These are phyloP conservation scores for Groenewaldozyma sp. DNA, from an alignment of 1,139 yeast species.

Conservation along the genomic window DNA sequence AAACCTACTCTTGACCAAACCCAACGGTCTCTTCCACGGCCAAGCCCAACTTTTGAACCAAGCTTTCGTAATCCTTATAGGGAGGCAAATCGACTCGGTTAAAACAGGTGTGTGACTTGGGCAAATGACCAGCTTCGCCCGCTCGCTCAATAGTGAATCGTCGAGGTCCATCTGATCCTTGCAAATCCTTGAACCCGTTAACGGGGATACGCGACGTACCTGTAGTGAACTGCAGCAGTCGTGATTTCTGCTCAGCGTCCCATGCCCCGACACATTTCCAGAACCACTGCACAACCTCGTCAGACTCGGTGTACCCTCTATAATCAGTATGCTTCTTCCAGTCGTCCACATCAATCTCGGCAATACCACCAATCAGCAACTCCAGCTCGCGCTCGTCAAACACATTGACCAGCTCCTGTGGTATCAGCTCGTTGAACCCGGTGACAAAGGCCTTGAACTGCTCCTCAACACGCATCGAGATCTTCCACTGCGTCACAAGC, in stretches of 20 bases:
- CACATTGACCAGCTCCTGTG: conserved; percentile 91
- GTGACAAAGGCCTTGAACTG: conserved; percentile 94
- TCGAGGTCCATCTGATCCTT: conserved; percentile 98
- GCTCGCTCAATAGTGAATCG: conserved; percentile 97
- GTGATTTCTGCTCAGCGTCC: conserved; percentile 95
- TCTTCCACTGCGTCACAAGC: conserved; percentile 92
- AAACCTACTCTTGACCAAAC: conserved; percentile 91
- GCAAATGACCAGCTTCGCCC: conserved; percentile 86
- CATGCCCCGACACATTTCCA: conserved; percentile 91
- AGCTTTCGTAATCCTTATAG: conserved; percentile 60
- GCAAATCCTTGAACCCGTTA: conserved; percentile 95
- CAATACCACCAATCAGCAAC: conserved; percentile 93
- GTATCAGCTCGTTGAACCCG: conserved; percentile 95
- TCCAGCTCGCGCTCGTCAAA: conserved; percentile 97
- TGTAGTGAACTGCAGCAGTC: conserved; percentile 91
- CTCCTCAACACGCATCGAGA: conserved; percentile 83
- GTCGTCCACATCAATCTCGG: conserved; percentile 95
- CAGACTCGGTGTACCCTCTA: conserved; percentile 93
- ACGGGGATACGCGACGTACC: conserved; percentile 99
- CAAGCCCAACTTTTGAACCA: conserved; percentile 71
- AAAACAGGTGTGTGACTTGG: conserved; percentile 94
- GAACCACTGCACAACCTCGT: conserved; percentile 96
- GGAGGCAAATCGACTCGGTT: conserved; percentile 89
- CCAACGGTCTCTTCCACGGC: conserved; percentile 95
- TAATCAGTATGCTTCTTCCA: conserved; percentile 99